Evolutionary conservation across 192 early-diverging fungal species (phyloP).

Genomic region (Coemansia pectinata): DNA sequence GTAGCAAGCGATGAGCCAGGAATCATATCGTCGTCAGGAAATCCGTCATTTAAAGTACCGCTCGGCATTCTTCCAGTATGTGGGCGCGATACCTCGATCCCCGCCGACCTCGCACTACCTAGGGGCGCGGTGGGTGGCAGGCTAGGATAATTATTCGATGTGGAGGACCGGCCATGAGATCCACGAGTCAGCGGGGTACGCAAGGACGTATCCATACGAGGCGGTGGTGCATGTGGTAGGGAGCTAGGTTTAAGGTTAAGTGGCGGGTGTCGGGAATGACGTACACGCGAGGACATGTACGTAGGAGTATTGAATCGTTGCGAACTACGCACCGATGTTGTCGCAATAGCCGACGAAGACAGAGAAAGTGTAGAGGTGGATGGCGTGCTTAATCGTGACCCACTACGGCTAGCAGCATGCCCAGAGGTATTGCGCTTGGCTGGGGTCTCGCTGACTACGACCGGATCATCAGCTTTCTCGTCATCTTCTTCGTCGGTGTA

Average conservation of each 20-base stretch:
- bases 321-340: neutral
- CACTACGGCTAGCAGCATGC: neutral
- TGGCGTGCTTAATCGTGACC: neutral
- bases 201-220: neutral
- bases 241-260: constrained; percentile 11
- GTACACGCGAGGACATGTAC: neutral
- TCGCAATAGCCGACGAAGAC: neutral
- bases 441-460: neutral
- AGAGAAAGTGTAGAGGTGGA: neutral
- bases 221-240: neutral
- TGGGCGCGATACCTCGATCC: neutral
- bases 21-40: constrained; percentile 19
- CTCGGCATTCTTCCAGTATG: neutral
- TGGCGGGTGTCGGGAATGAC: constrained; percentile 3
- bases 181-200: neutral
- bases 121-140: neutral
- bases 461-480: neutral
- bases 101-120: neutral
- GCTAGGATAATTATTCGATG: neutral
- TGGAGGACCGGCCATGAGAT: neutral
- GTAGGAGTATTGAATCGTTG: neutral
- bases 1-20: neutral
- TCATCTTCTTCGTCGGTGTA: constrained; percentile 11
- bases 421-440: neutral
- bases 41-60: constrained; percentile 10